Percentiles rank a stretch among this genome's conserved stretches.
Evolutionary conservation across 2,329 filamentous ascomycete genomes (phyloP).

Genomic region (Hymenoscyphus infarciens): DNA sequence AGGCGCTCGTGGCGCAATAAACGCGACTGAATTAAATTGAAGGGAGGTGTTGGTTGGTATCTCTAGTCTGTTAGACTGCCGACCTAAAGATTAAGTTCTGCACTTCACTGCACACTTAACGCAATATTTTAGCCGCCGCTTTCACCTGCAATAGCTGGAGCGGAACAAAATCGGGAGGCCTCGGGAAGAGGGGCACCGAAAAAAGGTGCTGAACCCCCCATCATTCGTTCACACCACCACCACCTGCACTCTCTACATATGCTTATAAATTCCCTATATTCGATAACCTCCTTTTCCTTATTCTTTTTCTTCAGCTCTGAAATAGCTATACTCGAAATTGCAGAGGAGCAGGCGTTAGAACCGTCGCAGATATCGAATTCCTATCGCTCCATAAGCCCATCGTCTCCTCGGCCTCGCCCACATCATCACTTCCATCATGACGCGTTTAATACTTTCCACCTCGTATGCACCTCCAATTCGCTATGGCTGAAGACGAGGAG

Average conservation of each 20-base stretch:
- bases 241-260: not conserved
- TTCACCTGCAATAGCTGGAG: not conserved
- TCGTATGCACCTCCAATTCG: conserved; percentile 55
- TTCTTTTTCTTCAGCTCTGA: not conserved
- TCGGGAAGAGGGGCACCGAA: not conserved
- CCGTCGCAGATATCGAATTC: not conserved
- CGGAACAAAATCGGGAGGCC: not conserved
- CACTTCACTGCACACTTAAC: not conserved
- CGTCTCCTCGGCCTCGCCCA: not conserved
- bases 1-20: not conserved
- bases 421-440: conserved; percentile 43
- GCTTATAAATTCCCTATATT: conserved; percentile 4
- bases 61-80: not conserved
- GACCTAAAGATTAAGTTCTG: not conserved
- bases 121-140: not conserved
- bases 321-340: not conserved
- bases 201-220: conserved; percentile 1
- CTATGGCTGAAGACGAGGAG: conserved; percentile 8
- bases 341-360: not conserved
- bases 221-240: too few relatives aligned
- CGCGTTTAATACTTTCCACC: conserved; percentile 81
- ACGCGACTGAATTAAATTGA: not conserved
- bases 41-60: not conserved
- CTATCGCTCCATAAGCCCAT: not conserved
- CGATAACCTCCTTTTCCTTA: conserved; percentile 3